Evolutionary conservation across 2,329 filamentous ascomycete species (phyloP), one percentile per base, ranked within the genome.

Genomic region (Rhynchosporium agropyri): DNA sequence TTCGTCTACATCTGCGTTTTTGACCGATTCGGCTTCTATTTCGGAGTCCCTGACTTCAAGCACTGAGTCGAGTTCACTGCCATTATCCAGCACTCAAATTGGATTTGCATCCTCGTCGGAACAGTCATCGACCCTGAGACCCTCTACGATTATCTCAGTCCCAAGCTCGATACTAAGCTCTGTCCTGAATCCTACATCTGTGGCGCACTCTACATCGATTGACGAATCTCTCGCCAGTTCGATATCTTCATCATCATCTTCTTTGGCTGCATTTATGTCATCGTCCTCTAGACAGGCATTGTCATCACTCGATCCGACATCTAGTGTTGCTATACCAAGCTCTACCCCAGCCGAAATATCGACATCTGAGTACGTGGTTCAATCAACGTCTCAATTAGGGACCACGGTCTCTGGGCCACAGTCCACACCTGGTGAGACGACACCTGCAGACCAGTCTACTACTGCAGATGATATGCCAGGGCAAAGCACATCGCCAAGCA

Each of bases 181-280:
- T 20, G 9, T 49, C 4, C 29, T 49, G 26, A 49, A 49, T 26
- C 46, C 46, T 3, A 49, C 46, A 49, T 49, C 46, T 12, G 46
- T 20, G 15, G 46, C 26, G 26, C 46, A 49, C 5, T 49, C 46
- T 5, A 29, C 46, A 12, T 49, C 46, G 10, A 49, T 49, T 13
- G 26, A 49, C 26, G 46, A 49, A 31, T 49, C 46, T 10, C n/a
- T 46, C 2, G 20, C 46, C 26, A 49, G 46, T 13, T 49, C 46
- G 6, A 49, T 49, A 31, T 49, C 46, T 3, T 29, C 46, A 31
- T 49, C 46, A 20, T 49, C 46, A 49, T 49, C 46, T 31, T 49
- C 46, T 49, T 26, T 49, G 12, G 26, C 28, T 29, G 46, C 46
- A 49, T 49, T 49, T 26, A 49, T 49, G 46, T 20, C 46, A 10